Evolutionary conservation across 768 basidiomycete genomes (phyloP), one percentile per base, ranked within the genome.

Genomic region (Russula compacta): DNA sequence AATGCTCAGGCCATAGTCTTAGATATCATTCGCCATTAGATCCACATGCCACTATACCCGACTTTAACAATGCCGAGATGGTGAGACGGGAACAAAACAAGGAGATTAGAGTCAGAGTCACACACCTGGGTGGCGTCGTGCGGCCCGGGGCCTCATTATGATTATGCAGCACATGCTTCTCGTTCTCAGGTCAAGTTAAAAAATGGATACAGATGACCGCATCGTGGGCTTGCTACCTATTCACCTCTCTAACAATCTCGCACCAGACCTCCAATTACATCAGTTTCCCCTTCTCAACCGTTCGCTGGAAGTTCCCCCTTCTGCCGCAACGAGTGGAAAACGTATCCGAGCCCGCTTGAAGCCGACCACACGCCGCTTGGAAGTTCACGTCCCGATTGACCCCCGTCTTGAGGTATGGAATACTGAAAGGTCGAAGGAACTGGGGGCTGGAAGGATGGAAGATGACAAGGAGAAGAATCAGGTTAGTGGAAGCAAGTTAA

Each of bases 361-460:
- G 71, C 79, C 84, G 4, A 73, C 77, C 42, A 76, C 80, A 40
- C 80, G 77, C 54, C 77, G 84, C 64, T 70, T 88, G 36, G 91
- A 93, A 71, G 78, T 93, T 24, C 89, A 91, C 71, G 79, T 93
- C 12, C 91, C 91, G 5, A 81, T 83, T n/a, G 91, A 93, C 70
- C 82, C 82, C 21, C 83, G 91, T 39, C 75, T 83, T 17, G 89
- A 91, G 64, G 87, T 93, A 15, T 91, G 87, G 84, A 92, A 87
- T 67, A 70, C 70, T n/a, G 87, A 89, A 57, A 81, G 80, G 61
- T 82, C 85, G 15, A 81, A 77, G 68, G 82, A 83, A 35, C 74
- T 89, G 17, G 91, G 89, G 3, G 71, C 69, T 21, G 88, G 86
- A 17, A 79, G 83, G 54, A 70, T 77, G 53, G 86, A 88, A 56